Percentiles rank a stretch among this genome's conserved stretches.
Conservation (phyloP, 306 rosid genomes). For the Mimosa bimucronata region DNA sequence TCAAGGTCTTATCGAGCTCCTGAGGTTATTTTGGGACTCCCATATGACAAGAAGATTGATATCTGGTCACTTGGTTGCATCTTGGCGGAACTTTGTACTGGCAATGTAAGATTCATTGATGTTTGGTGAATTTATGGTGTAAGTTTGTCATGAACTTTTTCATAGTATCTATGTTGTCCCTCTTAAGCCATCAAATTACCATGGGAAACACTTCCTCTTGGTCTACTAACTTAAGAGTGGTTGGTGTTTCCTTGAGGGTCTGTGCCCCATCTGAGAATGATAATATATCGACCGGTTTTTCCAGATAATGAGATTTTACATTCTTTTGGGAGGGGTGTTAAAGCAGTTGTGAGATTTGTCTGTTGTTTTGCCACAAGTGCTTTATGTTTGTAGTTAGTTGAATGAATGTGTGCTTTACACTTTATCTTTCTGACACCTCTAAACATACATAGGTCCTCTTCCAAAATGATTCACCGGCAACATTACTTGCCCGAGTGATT, state of each 20-base stretch:
- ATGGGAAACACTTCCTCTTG: neutral
- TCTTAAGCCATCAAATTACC: slow-evolving; percentile 4
- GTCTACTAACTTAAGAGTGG: neutral
- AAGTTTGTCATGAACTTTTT: neutral
- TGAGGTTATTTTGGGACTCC: slow-evolving; percentile 89
- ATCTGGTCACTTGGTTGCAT: slow-evolving; percentile 96
- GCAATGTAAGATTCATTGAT: slow-evolving; percentile 71
- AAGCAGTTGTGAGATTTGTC: slow-evolving; percentile 3
- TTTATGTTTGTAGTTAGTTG: slow-evolving; percentile 14
- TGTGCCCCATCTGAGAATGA: neutral
- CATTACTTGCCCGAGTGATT: slow-evolving; percentile 81
- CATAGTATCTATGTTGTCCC: neutral
- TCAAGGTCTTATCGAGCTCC: slow-evolving; percentile 95
- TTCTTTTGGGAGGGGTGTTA: neutral
- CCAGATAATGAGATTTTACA: neutral
- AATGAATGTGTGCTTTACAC: neutral
- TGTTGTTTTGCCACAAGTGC: neutral
- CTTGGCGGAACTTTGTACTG: slow-evolving; percentile 90
- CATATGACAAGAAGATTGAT: slow-evolving; percentile 86
- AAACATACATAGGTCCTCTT: slow-evolving; percentile 69
- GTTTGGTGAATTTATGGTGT: slow-evolving; percentile 14
- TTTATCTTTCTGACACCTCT: slow-evolving; percentile 27
- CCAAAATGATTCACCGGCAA: slow-evolving; percentile 90
- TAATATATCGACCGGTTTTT: neutral
- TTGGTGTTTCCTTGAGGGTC: neutral